phyloP scores from a whole-genome alignment of 495 filamentous ascomycete genomes.

The Tetracladium setigerum region DNA sequence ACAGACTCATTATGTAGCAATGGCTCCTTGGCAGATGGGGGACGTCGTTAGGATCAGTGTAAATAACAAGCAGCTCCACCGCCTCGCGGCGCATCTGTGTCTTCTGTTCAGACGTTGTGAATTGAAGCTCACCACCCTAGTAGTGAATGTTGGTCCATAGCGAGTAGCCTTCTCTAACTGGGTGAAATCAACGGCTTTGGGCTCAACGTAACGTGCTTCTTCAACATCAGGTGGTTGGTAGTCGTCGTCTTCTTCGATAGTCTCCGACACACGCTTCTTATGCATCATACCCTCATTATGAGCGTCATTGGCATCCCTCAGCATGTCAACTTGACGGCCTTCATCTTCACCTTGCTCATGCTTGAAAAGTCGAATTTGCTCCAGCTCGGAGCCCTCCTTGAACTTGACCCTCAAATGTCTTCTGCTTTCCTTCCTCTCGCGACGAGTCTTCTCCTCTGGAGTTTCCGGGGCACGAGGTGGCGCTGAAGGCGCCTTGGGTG shows the following conservation, averaged over 20 bases:
- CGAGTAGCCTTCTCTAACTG: conserved; percentile 30
- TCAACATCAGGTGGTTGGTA: conserved; percentile 20
- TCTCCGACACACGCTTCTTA: conserved; percentile 51
- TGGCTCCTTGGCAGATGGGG: conserved; percentile 69
- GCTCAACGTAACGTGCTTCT: conserved; percentile 29
- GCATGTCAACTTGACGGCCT: conserved; percentile 56
- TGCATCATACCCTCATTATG: conserved; percentile 74
- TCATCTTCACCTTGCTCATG: conserved; percentile 68
- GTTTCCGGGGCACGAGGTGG: conserved; percentile 60
- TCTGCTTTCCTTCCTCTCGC: conserved; percentile 71
- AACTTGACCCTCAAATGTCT: conserved; percentile 63
- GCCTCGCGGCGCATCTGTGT: conserved; percentile 64
- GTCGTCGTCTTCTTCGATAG: conserved; percentile 62
- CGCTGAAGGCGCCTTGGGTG: conserved; percentile 41
- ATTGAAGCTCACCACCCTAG: conserved; percentile 50
- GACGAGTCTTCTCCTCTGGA: conserved; percentile 61
- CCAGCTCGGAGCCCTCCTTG: conserved; percentile 66
- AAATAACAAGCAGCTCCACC: conserved; percentile 77
- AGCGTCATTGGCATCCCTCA: conserved; percentile 62
- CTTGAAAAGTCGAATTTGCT: conserved; percentile 63
- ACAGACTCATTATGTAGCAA: conserved; percentile 20
- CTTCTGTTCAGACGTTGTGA: conserved; percentile 57
- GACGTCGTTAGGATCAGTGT: conserved; percentile 69
- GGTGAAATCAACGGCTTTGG: conserved; percentile 46
- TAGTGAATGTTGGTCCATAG: conserved; percentile 26